A percentile compares a stretch with the other conserved stretches of the same genome.
Evolutionary conservation across 2,329 filamentous ascomycete genomes (phyloP).

Genomic region (Pestalotiopsis sp.): DNA sequence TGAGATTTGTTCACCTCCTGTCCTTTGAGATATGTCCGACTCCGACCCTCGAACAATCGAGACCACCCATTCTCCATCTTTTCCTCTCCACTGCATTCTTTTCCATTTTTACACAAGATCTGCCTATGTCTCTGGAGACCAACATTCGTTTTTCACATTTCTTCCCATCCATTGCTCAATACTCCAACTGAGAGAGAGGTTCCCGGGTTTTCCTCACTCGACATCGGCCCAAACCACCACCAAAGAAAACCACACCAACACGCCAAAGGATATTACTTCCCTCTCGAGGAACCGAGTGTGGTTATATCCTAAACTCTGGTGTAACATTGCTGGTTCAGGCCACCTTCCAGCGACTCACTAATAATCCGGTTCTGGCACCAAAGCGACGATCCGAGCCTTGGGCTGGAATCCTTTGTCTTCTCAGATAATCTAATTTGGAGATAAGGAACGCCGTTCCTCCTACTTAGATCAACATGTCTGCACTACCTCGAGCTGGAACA

Average conservation of each 20-base stretch:
- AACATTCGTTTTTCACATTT: constrained; percentile 4
- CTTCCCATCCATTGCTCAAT: neutral
- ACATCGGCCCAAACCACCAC: neutral
- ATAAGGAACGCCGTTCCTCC: neutral
- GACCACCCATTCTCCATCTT: constrained; percentile 2
- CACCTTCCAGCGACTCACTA: neutral
- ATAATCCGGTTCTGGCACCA: neutral
- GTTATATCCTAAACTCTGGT: neutral
- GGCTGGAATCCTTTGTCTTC: neutral
- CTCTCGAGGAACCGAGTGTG: neutral
- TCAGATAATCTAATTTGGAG: neutral
- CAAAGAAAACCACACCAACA: neutral
- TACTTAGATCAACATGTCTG: constrained; percentile 2
- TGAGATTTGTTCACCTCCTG: constrained; percentile 2
- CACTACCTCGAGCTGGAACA: neutral
- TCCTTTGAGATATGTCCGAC: constrained; percentile 2
- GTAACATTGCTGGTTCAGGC: neutral
- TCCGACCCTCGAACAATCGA: constrained; percentile 5
- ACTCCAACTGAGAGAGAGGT: neutral
- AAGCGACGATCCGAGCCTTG: neutral
- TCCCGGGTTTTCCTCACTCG: neutral
- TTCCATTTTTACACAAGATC: neutral
- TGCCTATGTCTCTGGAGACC: neutral
- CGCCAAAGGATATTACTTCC: neutral
- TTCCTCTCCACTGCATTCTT: constrained; percentile 7